Evolutionary conservation across 1,284 basidiomycete genomes (phyloP), one percentile per base, ranked within the genome.

Genomic region (Porodaedalea pini): DNA sequence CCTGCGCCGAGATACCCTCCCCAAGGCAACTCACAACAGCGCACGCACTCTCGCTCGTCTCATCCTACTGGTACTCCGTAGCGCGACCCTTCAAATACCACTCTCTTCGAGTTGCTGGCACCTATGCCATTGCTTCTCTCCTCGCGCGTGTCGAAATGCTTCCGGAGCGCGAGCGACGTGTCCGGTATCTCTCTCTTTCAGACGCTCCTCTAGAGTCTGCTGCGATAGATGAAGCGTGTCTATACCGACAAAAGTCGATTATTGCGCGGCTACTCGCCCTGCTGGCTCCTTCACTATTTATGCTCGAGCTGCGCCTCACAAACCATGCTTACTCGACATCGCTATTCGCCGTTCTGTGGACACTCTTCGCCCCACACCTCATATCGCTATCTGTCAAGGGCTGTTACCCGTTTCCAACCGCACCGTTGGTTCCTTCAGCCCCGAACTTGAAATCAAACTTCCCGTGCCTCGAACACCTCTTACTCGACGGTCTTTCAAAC

Each of bases 151-250:
- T 54, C 17, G 29, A 36, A 1, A 44, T 6, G 15, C 19, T 51
- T 25, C 36, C 50, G 21, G 50, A 51, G 23, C 37, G 19, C 21
- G 34, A 51, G 19, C 50, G 50, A 21, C 50, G 50, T 10, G 51
- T 54, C 10, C 39, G 51, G 8, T 31, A 31, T 44, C 19, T 54
- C 2, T 7, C 1, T 13, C 21, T 54, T 17, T 39, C 51, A 4
- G 51, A 54, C 19, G 15, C 15, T 2, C 27, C 27, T 27, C n/a
- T 13, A 17, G 37, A 41, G 13, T 25, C 13, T 2, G 5, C 23
- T 23, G 4, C 10, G 2, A 15, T 29, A 3, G 48, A 50, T 21
- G 48, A 50, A 3, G 3, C 2, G 21, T 6, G 10, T 4, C 8
- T 21, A 15, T 23, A 50, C 19, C 29, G n/a, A 13, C 29, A 21